phyloP scores from a whole-genome alignment of 495 filamentous ascomycete species.

The Cladorrhinum samala region DNA sequence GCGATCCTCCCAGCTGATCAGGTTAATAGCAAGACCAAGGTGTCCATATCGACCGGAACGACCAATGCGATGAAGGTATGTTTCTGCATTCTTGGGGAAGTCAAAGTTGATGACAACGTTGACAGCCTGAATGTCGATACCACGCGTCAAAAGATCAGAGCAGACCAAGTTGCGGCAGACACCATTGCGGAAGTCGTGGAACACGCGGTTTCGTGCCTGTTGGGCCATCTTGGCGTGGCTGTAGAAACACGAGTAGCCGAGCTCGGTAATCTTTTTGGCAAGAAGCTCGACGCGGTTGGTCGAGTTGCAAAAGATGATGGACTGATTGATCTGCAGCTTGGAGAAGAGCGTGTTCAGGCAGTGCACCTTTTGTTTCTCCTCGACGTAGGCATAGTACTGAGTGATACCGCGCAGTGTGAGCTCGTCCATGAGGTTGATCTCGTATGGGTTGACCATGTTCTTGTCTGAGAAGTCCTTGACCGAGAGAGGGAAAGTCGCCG shows the following conservation, averaged over 20 bases:
- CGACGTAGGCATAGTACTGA: conserved; percentile 98
- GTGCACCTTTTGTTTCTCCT: conserved; percentile 99
- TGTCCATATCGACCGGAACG: conserved; percentile 96
- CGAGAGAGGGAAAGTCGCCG: conserved; percentile 90
- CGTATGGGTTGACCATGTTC: conserved; percentile 90
- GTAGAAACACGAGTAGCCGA: conserved; percentile 99
- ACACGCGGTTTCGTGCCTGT: conserved; percentile 92
- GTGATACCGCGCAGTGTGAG: conserved; percentile 96
- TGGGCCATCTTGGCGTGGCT: conserved; percentile 99
- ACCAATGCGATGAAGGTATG: conserved; percentile 97
- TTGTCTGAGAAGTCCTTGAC: conserved; percentile 98
- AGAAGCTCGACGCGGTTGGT: conserved; percentile 96
- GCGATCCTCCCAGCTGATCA: conserved; percentile 98
- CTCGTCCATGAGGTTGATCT: conserved; percentile 99
- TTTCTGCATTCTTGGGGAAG: conserved; percentile 99
- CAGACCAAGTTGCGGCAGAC: conserved; percentile 97
- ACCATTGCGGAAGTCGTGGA: conserved; percentile 98
- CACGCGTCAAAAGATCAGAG: conserved; percentile 93
- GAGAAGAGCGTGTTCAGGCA: conserved; percentile 98
- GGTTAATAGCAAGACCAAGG: conserved; percentile 93
- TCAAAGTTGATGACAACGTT: conserved; percentile 99
- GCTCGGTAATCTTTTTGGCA: conserved; percentile 98
- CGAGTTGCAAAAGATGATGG: conserved; percentile 99
- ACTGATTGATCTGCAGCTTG: conserved; percentile 99
- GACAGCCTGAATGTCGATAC: conserved; percentile 99